A percentile compares a stretch with the other conserved stretches of the same genome.
These are phyloP conservation scores for Tylopilus cervinicoccineus DNA, from an alignment of 768 basidiomycete species.

Conservation along the genomic window DNA sequence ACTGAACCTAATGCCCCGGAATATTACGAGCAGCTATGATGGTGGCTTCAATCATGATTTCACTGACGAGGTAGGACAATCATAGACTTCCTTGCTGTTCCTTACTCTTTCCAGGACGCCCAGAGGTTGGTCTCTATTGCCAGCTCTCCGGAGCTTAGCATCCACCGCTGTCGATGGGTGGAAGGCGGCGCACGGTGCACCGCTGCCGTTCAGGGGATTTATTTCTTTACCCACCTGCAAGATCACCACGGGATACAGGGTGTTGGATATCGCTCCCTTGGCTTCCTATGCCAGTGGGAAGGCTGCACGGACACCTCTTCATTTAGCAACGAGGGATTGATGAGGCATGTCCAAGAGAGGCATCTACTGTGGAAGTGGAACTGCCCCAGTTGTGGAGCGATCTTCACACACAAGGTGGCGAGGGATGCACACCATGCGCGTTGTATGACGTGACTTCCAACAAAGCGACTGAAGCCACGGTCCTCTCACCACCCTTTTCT, in stretches of 20 bases:
- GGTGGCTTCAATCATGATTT: slow-evolving; percentile 29
- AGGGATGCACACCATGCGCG: slow-evolving; percentile 19
- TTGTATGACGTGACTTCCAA: slow-evolving; percentile 6
- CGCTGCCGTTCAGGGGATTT: slow-evolving; percentile 13
- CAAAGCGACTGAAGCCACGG: background rate
- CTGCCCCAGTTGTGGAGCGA: slow-evolving; percentile 21
- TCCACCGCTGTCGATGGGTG: slow-evolving; percentile 24
- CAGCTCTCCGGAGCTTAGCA: slow-evolving; percentile 24
- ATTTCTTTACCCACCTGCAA: slow-evolving; percentile 16
- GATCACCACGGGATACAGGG: slow-evolving; percentile 19
- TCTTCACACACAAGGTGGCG: slow-evolving; percentile 10
- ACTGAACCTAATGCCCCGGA: slow-evolving; percentile 18
- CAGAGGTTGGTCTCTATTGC: slow-evolving; percentile 24
- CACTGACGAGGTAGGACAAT: slow-evolving; percentile 24
- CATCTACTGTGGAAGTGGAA: slow-evolving; percentile 25
- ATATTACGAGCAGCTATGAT: slow-evolving; percentile 4
- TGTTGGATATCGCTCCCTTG: background rate
- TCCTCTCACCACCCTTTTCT: background rate
- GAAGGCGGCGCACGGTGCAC: slow-evolving; percentile 12
- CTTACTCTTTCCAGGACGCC: slow-evolving; percentile 21
- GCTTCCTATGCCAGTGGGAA: slow-evolving; percentile 24
- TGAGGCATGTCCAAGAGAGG: slow-evolving; percentile 25
- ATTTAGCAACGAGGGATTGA: slow-evolving; percentile 18
- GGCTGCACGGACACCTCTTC: slow-evolving; percentile 16
- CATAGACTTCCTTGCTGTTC: background rate